phyloP scores from a whole-genome alignment of 1,284 basidiomycete species.

The Entoloma clypeatum region DNA sequence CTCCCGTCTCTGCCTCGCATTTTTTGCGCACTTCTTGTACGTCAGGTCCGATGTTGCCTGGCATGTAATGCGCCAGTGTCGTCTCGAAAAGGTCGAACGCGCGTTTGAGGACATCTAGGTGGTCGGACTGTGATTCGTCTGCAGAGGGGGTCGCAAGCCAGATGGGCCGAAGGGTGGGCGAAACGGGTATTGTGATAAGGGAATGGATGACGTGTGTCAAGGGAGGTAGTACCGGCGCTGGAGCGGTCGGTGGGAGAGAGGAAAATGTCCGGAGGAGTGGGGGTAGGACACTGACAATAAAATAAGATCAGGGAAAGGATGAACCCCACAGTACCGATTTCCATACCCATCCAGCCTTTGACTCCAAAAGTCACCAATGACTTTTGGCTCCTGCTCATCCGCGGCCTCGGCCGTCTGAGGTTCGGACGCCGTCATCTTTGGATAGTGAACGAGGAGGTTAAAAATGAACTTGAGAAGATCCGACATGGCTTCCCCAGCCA shows the following conservation, averaged over 20 bases:
- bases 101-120: constrained; percentile 54
- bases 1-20: constrained; percentile 42
- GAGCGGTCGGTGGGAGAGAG: constrained; percentile 52
- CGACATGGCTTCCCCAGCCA: constrained; percentile 65
- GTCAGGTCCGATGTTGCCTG: constrained; percentile 60
- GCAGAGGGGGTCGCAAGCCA: constrained; percentile 47
- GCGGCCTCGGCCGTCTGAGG: constrained; percentile 34
- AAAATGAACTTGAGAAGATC: constrained; percentile 77
- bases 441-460: constrained; percentile 70
- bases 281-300: constrained; percentile 45
- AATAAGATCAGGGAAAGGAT: constrained; percentile 3
- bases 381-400: constrained; percentile 29
- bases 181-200: constrained; percentile 68
- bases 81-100: constrained; percentile 64
- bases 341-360: constrained; percentile 63
- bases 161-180: constrained; percentile 44
- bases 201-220: constrained; percentile 73
- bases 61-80: constrained; percentile 62
- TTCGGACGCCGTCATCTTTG: constrained; percentile 48
- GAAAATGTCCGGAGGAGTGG: constrained; percentile 62
- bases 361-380: constrained; percentile 64
- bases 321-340: constrained; percentile 1
- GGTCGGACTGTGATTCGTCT: constrained; percentile 29
- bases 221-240: constrained; percentile 60
- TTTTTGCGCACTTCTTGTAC: constrained; percentile 52